Evolutionary conservation across 2,329 filamentous ascomycete species (phyloP).

Genomic region (Aureobasidium melanogenum): DNA sequence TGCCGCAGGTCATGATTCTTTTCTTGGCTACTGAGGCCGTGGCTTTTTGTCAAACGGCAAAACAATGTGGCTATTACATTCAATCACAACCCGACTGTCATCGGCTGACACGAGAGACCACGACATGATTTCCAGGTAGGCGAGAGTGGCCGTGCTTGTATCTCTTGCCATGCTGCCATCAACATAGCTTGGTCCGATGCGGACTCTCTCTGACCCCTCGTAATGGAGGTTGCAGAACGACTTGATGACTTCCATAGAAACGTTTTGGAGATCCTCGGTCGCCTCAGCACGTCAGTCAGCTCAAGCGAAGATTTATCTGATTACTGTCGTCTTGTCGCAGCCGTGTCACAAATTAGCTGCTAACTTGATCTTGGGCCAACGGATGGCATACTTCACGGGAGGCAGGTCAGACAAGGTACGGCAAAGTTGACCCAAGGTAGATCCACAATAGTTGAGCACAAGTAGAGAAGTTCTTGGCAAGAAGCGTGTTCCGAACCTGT

Average conservation of each 20-base stretch:
- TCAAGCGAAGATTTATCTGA: no score
- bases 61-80: neutral
- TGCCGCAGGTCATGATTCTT: neutral
- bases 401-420: no score
- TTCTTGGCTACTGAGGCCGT: neutral
- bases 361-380: neutral
- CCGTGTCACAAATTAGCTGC: neutral
- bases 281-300: neutral
- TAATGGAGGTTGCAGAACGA: neutral
- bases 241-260: neutral
- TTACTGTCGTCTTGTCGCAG: neutral
- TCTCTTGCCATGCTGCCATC: neutral
- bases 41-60: neutral
- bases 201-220: neutral
- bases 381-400: neutral
- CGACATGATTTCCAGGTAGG: neutral
- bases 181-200: neutral
- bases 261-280: neutral
- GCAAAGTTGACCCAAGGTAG: no score
- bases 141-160: neutral
- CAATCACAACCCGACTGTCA: neutral
- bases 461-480: no score
- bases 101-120: neutral
- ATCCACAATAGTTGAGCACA: no score
- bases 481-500: no score